These are phyloP conservation scores for Claviceps pazoutovae DNA, from an alignment of 2,329 filamentous ascomycete genomes.

Conservation along the genomic window DNA sequence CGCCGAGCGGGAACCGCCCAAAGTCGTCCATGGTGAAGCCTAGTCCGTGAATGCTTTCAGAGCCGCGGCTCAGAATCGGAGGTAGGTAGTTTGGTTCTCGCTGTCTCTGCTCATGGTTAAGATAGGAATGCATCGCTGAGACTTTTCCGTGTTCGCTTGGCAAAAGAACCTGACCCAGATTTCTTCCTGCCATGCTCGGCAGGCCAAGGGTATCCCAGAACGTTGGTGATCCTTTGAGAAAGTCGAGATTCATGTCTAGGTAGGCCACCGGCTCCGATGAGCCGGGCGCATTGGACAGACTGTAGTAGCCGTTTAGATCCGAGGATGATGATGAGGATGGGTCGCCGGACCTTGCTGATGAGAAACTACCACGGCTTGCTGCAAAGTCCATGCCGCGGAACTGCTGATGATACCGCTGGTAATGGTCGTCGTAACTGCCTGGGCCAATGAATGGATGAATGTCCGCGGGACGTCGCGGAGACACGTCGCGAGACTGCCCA, in stretches of 20 bases:
- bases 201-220: constrained; percentile 43
- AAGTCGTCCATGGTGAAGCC: constrained; percentile 41
- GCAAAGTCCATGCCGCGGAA: constrained; percentile 42
- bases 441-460: constrained; percentile 33
- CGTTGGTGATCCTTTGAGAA: constrained; percentile 39
- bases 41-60: constrained; percentile 39
- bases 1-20: constrained; percentile 35
- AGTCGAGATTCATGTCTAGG: constrained; percentile 43
- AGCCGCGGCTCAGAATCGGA: constrained; percentile 44
- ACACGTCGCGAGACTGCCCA: constrained; percentile 29
- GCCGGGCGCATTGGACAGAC: constrained; percentile 17
- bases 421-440: constrained; percentile 30
- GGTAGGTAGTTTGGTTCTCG: constrained; percentile 50
- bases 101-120: constrained; percentile 43
- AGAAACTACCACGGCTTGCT: constrained; percentile 30
- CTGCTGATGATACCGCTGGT: constrained; percentile 29
- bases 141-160: constrained; percentile 39
- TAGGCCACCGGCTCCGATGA: constrained; percentile 39
- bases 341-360: constrained; percentile 33
- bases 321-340: constrained; percentile 19
- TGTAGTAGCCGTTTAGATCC: constrained; percentile 1
- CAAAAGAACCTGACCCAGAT: constrained; percentile 39
- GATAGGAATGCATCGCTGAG: constrained; percentile 31
- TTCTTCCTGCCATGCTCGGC: constrained; percentile 31
- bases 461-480: constrained; percentile 34